Evolutionary conservation across 2,329 filamentous ascomycete genomes (phyloP), one percentile per base, ranked within the genome.

Genomic region (Fusarium devonianum): DNA sequence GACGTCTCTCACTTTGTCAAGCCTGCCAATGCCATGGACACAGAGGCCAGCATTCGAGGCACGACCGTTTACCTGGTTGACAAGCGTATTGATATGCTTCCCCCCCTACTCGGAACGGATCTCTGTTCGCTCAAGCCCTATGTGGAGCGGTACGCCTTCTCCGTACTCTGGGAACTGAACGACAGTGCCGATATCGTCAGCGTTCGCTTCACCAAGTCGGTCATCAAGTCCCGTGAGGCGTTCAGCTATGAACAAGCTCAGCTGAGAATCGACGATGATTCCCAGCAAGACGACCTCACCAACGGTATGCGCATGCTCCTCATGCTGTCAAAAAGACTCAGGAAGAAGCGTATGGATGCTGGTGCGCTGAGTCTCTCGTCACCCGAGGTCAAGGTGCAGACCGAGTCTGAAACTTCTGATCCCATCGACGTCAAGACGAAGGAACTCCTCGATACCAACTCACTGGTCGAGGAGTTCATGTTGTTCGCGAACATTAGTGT

Each of bases 1-100:
- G 94, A 99, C 71, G 94, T 99, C n/a, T 97, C 94, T 8, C 89
- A 99, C 74, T 99, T 99, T 68, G 94, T 99, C 66, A 96, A 94
- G 73, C 92, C 95, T 18, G 92, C 90, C 71, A 99, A 93, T 67
- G 88, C 94, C 43, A 99, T 99, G 94, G 95, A 99, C 69, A 84
- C 86, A 36, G 94, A 99, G 74, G 94, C 94, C 3, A 94, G 91
- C 67, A 85, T 96, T 67, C 88, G 94, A 65, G 94, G 94, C 55
- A 97, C 94, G 4, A 97, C 93, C 0, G 94, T 99, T 19, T 99
- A 99, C 70, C 79, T 99, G 12, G 94, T 99, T 3, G 94, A 99
- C 73, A 99, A 99, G 79, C 92, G 94, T 65, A 99, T 99, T 65
- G 95, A 99, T 77, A 99, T 99, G 95, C 81, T 99, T 71, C 95